These are phyloP conservation scores for Delonix regia DNA, from an alignment of 306 rosid genomes.

Conservation along the genomic window DNA sequence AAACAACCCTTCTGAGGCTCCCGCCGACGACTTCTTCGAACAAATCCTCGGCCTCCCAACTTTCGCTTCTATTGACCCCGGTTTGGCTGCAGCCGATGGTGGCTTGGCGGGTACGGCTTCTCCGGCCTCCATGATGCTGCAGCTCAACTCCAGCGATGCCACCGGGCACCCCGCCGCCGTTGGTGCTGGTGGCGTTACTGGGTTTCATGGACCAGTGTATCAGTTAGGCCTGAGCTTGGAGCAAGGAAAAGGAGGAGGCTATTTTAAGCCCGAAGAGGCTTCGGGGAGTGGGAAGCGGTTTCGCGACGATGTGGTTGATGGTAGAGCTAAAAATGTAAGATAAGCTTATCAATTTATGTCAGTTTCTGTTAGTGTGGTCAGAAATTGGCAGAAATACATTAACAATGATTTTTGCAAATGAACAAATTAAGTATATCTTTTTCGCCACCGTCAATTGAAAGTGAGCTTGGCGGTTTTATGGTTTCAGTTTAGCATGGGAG, in stretches of 20 bases:
- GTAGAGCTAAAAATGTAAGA: constrained; percentile 79
- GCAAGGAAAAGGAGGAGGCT: constrained; percentile 72
- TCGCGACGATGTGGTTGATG: constrained; percentile 70
- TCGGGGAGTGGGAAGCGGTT: constrained; percentile 85
- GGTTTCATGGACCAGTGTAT: constrained; percentile 68
- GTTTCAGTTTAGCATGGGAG: constrained; percentile 10
- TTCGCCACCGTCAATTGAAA: not conserved
- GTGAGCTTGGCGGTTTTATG: constrained; percentile 21
- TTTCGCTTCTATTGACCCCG: constrained; percentile 65
- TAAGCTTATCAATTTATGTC: not conserved
- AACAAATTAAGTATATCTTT: not conserved
- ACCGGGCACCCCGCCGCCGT: constrained; percentile 50
- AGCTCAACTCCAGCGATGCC: constrained; percentile 75
- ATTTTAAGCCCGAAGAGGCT: constrained; percentile 81
- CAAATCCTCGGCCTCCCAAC: constrained; percentile 81
- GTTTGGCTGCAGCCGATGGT: constrained; percentile 55
- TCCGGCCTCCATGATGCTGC: constrained; percentile 74
- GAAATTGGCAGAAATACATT: not conserved
- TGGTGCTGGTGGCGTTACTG: constrained; percentile 43
- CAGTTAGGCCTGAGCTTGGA: constrained; percentile 90
- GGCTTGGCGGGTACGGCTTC: constrained; percentile 43
- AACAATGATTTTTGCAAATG: not conserved
- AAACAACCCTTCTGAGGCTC: constrained; percentile 72
- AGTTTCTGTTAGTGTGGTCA: not conserved
- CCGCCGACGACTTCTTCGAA: constrained; percentile 86